Base-by-base conservation (phyloP, 2,329 filamentous ascomycete genomes). In the Didymella lethalis region DNA sequence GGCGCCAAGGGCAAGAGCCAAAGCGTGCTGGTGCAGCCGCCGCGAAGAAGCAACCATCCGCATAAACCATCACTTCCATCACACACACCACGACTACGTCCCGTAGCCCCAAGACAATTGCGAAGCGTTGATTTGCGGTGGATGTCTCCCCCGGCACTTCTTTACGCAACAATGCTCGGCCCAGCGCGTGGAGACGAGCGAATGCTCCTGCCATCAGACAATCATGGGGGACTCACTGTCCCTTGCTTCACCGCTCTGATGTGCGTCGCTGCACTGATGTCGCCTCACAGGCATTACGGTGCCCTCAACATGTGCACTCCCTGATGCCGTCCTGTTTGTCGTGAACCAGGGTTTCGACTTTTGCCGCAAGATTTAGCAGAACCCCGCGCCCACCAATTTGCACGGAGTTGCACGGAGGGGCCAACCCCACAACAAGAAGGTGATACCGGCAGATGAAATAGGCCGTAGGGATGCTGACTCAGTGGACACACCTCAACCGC, bases 351-450 rank as follows among this genome's bases (percentile, higher is more conserved):
- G 10, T 54, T 46, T 41, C 58, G 64, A 59, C 64, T 68, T 70
- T 63, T 71, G 60, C 65, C 62, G 63, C 50, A 34, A 62, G 46
- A 54, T 51, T 61, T 61, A 59, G 58, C 47, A 40, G 43, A 68
- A 40, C 66, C 72, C 71, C 41, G 41, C 41, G 41, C 14, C 71
- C 56, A 56, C 70, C 66, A 67, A 64, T 60, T 69, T 36, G 34
- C 40, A 43, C 41, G 32, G 51, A 59, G 44, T 48, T 66, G 68
- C 65, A 63, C 62, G 57, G 60, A 63, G 63, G 61, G 62, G 56
- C 57, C 60, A 43, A 52, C 51, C 59, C 61, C 65, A 58, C 46
- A 72, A 62, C 26, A 38, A 73, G 70, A 75, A 73, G 72, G 72
- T 73, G 66, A 66, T 68, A 69, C 58, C 61, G 44, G 40, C 59